Evolutionary conservation across 306 rosid genomes (phyloP).

Genomic region (Rosa persica): DNA sequence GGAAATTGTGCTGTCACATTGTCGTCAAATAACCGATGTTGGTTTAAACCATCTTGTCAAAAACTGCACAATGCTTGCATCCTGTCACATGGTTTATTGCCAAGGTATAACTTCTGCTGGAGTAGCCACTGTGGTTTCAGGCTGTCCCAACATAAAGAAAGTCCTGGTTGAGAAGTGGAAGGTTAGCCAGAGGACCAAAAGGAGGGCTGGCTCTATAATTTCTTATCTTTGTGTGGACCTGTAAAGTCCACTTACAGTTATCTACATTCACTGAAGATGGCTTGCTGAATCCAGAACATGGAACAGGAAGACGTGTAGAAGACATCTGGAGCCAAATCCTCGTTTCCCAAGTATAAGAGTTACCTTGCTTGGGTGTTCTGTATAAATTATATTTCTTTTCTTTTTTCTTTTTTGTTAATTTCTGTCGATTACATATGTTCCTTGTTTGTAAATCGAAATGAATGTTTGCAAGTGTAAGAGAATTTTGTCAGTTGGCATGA

Average conservation of each 20-base stretch:
- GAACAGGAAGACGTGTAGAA: not conserved
- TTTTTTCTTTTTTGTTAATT: no score
- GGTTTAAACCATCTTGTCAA: slow-evolving; percentile 78
- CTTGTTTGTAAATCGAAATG: not conserved
- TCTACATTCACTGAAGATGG: slow-evolving; percentile 11
- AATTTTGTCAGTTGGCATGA: not conserved
- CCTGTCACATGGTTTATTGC: slow-evolving; percentile 95
- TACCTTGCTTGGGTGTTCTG: not conserved
- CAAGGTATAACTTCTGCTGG: slow-evolving; percentile 75
- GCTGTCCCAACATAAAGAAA: slow-evolving; percentile 81
- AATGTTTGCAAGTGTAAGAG: not conserved
- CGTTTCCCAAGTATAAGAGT: not conserved
- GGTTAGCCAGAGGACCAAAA: slow-evolving; percentile 84
- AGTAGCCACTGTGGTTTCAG: slow-evolving; percentile 81
- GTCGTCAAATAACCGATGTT: slow-evolving; percentile 83
- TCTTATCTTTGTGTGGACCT: slow-evolving; percentile 85
- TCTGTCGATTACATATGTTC: not conserved
- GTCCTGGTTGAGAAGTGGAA: slow-evolving; percentile 94
- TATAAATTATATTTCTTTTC: not conserved
- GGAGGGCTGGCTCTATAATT: slow-evolving; percentile 79
- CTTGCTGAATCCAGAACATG: not conserved
- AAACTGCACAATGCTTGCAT: slow-evolving; percentile 62
- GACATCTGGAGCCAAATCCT: slow-evolving; percentile 3
- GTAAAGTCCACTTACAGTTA: slow-evolving; percentile 22
- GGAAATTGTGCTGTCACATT: slow-evolving; percentile 79